Percentiles rank a stretch among this genome's conserved stretches.
Conservation (phyloP, 306 rosid genomes). For the Pyrus betulifolia region DNA sequence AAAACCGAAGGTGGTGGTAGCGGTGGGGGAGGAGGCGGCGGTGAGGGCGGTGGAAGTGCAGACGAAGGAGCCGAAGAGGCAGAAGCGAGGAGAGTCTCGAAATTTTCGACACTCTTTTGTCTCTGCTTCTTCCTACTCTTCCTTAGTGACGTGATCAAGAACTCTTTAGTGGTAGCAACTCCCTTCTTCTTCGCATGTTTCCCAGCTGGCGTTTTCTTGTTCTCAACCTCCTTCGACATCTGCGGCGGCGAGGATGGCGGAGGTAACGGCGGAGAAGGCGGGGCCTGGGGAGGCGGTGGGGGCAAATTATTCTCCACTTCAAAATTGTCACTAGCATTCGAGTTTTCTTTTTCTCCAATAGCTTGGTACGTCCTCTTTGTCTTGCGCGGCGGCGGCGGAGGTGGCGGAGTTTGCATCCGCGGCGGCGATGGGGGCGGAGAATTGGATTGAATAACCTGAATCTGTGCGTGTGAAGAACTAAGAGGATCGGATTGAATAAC, state of each 20-base stretch:
- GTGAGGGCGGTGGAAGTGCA: constrained; percentile 29
- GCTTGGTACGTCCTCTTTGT: constrained; percentile 28
- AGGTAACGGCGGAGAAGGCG: constrained; percentile 3
- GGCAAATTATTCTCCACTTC: background rate
- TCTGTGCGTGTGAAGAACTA: background rate
- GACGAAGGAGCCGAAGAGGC: constrained; percentile 12
- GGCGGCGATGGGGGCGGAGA: constrained; percentile 10
- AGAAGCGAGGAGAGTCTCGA: constrained; percentile 29
- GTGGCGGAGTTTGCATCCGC: constrained; percentile 29
- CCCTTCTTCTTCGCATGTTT: constrained; percentile 35
- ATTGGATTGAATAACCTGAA: background rate
- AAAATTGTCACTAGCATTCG: background rate
- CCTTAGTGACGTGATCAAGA: constrained; percentile 32
- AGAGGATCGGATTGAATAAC: background rate
- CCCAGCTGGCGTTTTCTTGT: constrained; percentile 6
- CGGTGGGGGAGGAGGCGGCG: constrained; percentile 22
- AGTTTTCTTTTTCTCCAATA: constrained; percentile 1
- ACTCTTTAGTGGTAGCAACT: constrained; percentile 40
- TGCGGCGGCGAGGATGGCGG: background rate
- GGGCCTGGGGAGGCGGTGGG: background rate
- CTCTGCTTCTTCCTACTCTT: constrained; percentile 60
- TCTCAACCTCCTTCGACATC: constrained; percentile 10
- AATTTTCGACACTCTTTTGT: constrained; percentile 50
- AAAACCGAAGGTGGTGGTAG: constrained; percentile 44
- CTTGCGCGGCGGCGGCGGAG: background rate